Evolutionary conservation across 352 stramenopile species (phyloP), one percentile per base, ranked within the genome.

Genomic region (Pythium apleroticum): DNA sequence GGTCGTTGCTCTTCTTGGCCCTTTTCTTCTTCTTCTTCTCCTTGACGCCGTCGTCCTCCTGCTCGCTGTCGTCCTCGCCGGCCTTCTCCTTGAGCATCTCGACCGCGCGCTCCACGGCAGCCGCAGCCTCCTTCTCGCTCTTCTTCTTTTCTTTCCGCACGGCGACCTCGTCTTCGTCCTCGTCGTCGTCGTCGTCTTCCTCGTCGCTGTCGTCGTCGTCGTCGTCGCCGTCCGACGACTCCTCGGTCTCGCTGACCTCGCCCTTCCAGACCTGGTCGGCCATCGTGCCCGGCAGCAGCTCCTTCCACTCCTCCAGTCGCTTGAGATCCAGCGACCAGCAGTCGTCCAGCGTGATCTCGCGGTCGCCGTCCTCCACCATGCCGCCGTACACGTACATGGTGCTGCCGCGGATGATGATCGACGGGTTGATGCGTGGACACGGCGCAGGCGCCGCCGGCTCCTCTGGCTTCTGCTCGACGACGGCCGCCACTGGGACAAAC

Each of bases 301-400:
- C 86, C 60, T 96, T 88, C 96, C 96, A 98, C 66, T 94, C 84
- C 19, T 98, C 91, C 35, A 97, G 78, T 30, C 95, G 94, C 66
- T 97, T 96, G 17, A 98, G 71, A 71, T 98, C 94, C 45, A 98
- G 73, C 33, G 81, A 86, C 96, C 96, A 98, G 64, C 93, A 96
- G 72, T 98, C 96, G 71, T 98, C 96, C 20, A 98, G 73, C 27
- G 96, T 98, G 54, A 98, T 95, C 72, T 98, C 96, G 25, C 95
- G 81, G 71, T 98, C 93, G 24, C 94, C 94, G 45, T 95, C 86
- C 45, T 98, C 96, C 4, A 98, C 75, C 50, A 98, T 82, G 39
- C 96, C 96, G 35, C 96, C 96, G 71, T 97, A 98, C 17, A 98
- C 84, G 60, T 96, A 98, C 10, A 98, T 66, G 3, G 80, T 96